A percentile compares a stretch with the other conserved stretches of the same genome.
phyloP scores from a whole-genome alignment of 208 protist species.

The Endotrypanum monterogeii region DNA sequence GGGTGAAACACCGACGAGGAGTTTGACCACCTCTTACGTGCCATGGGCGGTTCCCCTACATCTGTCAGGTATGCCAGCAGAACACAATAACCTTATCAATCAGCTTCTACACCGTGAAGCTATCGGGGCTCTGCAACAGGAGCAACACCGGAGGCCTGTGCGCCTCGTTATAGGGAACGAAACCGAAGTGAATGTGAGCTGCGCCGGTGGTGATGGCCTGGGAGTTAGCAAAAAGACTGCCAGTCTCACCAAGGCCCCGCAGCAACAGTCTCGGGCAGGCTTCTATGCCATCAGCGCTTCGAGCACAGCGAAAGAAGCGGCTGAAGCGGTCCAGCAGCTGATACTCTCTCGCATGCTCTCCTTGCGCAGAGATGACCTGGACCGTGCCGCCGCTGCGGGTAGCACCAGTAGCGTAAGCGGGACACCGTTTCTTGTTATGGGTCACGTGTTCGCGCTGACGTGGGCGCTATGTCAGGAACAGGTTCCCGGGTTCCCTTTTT shows the following conservation, averaged over 20 bases:
- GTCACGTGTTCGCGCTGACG: conserved; percentile 40
- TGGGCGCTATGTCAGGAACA: conserved; percentile 65
- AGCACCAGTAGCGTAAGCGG: conserved; percentile 28
- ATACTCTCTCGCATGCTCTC: conserved; percentile 32
- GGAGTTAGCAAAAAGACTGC: neutral
- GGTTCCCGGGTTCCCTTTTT: conserved; percentile 67
- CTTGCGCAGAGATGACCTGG: conserved; percentile 25
- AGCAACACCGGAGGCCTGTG: conserved; percentile 18
- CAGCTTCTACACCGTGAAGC: conserved; percentile 28
- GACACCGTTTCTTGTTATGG: conserved; percentile 41
- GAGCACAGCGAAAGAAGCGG: conserved; percentile 24
- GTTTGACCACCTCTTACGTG: neutral
- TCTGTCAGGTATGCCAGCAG: conserved; percentile 26
- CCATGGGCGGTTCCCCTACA: conserved; percentile 31
- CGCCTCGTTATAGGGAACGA: conserved; percentile 21
- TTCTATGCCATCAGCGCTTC: conserved; percentile 26
- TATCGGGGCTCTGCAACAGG: conserved; percentile 13
- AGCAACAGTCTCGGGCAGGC: neutral
- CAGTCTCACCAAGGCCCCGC: neutral
- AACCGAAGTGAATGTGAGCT: neutral
- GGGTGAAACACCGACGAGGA: neutral
- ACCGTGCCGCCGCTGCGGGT: conserved; percentile 10
- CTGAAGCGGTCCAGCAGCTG: conserved; percentile 42
- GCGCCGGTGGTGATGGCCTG: neutral
- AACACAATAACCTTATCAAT: conserved; percentile 34